Evolutionary conservation across 495 filamentous ascomycete genomes (phyloP), one percentile per base, ranked within the genome.

Genomic region (Rostrohypoxylon terebratum): DNA sequence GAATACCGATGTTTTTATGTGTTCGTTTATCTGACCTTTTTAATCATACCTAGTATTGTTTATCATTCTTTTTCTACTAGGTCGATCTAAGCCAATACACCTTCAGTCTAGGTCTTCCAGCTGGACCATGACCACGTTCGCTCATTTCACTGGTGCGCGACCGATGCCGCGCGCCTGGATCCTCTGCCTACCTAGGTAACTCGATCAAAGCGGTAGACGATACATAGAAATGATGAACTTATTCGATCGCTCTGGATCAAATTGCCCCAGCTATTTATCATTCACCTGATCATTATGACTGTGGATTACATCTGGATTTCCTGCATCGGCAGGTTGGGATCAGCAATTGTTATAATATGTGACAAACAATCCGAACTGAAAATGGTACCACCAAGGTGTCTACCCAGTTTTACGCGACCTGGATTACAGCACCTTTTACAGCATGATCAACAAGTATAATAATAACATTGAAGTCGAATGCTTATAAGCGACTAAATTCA

Each of bases 81-180:
- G 31, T 55, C 36, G 13, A 73, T 38, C 59, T 61, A 45, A 60
- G 34, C 16, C 33, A 16, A 44, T 64, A 55, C 47, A 48, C 20
- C 63, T 66, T 50, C 16, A 42, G 23, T 38, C 34, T 63, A 21
- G 57, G 33, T 65, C 53, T 40, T 62, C 21, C 40, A 63, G 60
- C 62, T 69, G 55, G 42, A 58, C 31, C 34, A 20, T 23, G 66
- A 74, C 71, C 71, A 74, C 71, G 71, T 74, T 74, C 31, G 53
- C 44, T 53, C 16, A 65, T 74, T 63, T 74, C 66, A 74, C 71
- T 74, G 71, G 71, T 69, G 66, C 66, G 13, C 53, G 66, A 59
- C 7, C 42, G 55, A 62, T 69, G 50, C 71, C 71, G 66, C 71
- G 71, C 66, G 71, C 71, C 59, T 73, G 55, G 34, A 63, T 45